These are phyloP conservation scores for Cystofilobasidium capitatum DNA, from an alignment of 768 basidiomycete genomes.

Conservation along the genomic window DNA sequence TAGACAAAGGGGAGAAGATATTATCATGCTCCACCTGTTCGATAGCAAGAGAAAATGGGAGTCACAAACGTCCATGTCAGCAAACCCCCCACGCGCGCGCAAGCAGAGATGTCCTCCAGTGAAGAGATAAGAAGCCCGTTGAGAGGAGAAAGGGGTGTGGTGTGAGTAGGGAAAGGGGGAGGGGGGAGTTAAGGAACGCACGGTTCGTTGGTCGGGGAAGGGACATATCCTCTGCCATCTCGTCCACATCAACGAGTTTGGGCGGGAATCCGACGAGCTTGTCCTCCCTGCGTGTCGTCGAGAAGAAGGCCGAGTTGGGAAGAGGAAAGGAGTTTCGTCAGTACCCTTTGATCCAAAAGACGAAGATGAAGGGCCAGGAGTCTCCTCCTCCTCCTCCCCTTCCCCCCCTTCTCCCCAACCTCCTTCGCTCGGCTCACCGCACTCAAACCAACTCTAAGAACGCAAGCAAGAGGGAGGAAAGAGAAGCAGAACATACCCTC, in stretches of 20 bases:
- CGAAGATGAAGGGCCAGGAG: background rate
- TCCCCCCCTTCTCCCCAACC: background rate
- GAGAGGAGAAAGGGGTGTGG: no score
- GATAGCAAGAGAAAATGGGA: no score
- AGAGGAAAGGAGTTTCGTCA: constrained; percentile 25
- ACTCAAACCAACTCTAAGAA: background rate
- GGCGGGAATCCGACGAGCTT: background rate
- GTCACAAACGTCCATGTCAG: no score
- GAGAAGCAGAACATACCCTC: constrained; percentile 3
- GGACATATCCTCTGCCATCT: constrained; percentile 2
- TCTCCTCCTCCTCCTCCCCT: background rate
- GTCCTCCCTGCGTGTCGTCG: background rate
- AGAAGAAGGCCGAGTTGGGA: constrained; percentile 16
- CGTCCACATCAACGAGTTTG: background rate
- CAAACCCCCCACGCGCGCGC: no score
- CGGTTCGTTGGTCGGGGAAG: constrained; percentile 29
- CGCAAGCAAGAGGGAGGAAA: background rate
- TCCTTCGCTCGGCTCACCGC: background rate
- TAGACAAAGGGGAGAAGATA: no score
- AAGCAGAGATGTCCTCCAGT: no score
- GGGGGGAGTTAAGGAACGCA: constrained; percentile 28
- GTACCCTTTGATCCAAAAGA: background rate
- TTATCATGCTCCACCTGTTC: no score
- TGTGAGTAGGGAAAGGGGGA: constrained; percentile 6
- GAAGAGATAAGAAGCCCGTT: no score